Evolutionary conservation across 768 basidiomycete species (phyloP), one percentile per base, ranked within the genome.

Genomic region (Pleurotus giganteus): DNA sequence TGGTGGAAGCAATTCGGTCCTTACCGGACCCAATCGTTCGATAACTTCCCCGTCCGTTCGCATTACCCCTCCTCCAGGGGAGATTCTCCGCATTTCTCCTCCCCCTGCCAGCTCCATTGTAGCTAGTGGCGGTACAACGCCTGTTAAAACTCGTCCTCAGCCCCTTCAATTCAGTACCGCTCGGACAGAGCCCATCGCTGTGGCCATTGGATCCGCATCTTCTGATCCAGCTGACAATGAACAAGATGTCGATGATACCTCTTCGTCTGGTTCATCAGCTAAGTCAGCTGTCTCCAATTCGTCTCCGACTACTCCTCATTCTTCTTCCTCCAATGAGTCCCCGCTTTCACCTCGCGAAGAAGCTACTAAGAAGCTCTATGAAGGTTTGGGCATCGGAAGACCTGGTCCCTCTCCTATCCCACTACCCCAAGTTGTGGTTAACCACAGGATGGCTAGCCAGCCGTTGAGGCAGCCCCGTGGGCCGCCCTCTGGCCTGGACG

Each of bases 291-390:
- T 65, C 5, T 74, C 75, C 58, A 73, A 75, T 58, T 85, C 85
- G n/a, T 86, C 89, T 55, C 90, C 91, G 2, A 82, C 85, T 39
- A 91, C 89, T 1, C 88, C 91, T 9, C 82, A 81, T 60, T 87
- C 88, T 15, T 79, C 84, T 39, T 80, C 84, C 43, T 88, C 86
- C 32, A 76, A 75, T 58, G 79, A 75, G 47, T 71, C 70, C 19
- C 81, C 85, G 53, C 83, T 92, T 62, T 90, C 89, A 71, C 87
- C 88, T 67, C 87, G 91, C 74, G 91, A 93, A 71, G 90, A 91
- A 72, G 91, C 85, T 9, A 69, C 86, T 36, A 93, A 91, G 82
- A 91, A 89, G 73, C 71, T 91, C 56, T 93, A 91, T 66, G 91
- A 93, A 72, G 91, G 91, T 34, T 80, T 94, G 36, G 89, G 91